Evolutionary conservation across 2,329 filamentous ascomycete species (phyloP), one percentile per base, ranked within the genome.

Genomic region (Diaporthe batatas): DNA sequence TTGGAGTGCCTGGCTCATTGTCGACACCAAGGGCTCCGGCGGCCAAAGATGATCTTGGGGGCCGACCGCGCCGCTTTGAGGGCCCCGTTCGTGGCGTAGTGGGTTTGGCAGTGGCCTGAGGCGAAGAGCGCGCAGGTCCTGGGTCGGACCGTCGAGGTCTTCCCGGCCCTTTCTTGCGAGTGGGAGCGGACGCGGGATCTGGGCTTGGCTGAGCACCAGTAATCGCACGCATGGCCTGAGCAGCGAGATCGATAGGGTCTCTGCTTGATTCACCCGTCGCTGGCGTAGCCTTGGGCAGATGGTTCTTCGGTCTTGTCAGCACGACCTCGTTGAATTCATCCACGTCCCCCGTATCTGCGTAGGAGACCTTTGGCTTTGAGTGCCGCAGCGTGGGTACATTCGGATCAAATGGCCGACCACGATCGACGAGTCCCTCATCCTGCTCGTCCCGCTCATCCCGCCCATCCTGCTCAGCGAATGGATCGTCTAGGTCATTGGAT

Each of bases 311-410:
- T 29, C 69, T 75, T 44, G 55, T 23, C 36, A 71, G 74, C 29
- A 83, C 71, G n/a, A 80, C 75, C 47, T 85, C 83, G 14, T 86
- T 80, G 21, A 84, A 84, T 42, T 88, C 86, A 5, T 84, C 83
- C 10, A 81, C 80, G 29, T 83, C 83, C 11, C 88, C 86, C 1
- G 82, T 78, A 64, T 89, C 87, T 3, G 85, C 80, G 70, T 90
- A 90, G 1, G 87, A 88, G 39, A 83, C 75, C 75, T 80, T 84
- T 7, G 88, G 88, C 75, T 85, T 88, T 11, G 88, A 86, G 73
- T 89, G 87, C 29, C 88, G 83, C 25, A 90, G 80, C 14, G 82
- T 79, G 29, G 87, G 87, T 42, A 86, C 81, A 23, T 89, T 85
- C 2, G 84, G 82, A 58, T 87, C 84, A 77, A 78, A 86, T 32